Conservation (phyloP, 2,329 filamentous ascomycete species). For the Waltergamsia citrina region DNA sequence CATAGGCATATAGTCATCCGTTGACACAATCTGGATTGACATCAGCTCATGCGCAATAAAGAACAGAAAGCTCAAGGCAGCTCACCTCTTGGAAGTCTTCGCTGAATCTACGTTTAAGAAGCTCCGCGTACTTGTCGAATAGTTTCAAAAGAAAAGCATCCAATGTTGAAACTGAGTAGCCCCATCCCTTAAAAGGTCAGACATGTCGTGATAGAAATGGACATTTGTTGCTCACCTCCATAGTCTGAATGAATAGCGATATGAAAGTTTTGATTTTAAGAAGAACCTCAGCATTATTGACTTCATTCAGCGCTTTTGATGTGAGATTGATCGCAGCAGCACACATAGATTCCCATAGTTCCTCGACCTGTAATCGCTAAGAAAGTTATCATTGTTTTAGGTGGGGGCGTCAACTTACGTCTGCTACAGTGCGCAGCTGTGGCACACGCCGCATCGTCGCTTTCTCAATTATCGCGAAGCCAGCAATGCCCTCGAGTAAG, state of each 20-base stretch:
- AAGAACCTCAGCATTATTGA: conserved; percentile 82
- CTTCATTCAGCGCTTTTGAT: conserved; percentile 63
- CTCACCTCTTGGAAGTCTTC: conserved; percentile 86
- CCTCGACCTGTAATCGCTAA: conserved; percentile 61
- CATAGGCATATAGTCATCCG: conserved; percentile 99
- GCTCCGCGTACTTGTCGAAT: conserved; percentile 88
- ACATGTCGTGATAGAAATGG: conserved; percentile 56
- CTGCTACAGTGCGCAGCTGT: conserved; percentile 70
- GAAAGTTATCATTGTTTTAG: neutral
- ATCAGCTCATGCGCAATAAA: neutral
- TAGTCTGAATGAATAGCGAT: conserved; percentile 92
- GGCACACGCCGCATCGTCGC: conserved; percentile 83
- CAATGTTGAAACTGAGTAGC: conserved; percentile 72
- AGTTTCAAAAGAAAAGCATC: conserved; percentile 80
- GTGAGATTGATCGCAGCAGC: conserved; percentile 77
- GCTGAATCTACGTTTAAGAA: conserved; percentile 85
- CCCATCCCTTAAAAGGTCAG: conserved; percentile 63
- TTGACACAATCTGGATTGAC: conserved; percentile 58
- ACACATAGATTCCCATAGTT: conserved; percentile 98
- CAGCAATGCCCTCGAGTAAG: conserved; percentile 84
- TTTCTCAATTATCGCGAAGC: conserved; percentile 93
- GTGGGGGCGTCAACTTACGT: conserved; percentile 47
- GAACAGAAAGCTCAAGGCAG: neutral
- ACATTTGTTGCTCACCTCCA: conserved; percentile 67
- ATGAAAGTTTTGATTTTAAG: conserved; percentile 93